Conservation (phyloP, 1,139 yeast genomes). For the Debaryomyces nepalensis region DNA sequence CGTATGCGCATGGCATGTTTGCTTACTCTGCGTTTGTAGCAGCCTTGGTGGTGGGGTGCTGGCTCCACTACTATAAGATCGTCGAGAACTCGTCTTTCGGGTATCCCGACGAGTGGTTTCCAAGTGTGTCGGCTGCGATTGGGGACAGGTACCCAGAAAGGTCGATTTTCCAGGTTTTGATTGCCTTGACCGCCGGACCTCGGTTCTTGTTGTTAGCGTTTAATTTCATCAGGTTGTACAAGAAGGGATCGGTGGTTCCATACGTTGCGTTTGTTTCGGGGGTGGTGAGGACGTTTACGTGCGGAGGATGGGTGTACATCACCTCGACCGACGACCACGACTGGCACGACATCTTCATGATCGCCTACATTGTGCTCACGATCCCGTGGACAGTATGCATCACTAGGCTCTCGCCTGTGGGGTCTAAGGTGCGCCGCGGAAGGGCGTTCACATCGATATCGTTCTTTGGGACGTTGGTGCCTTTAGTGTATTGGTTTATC, state of each 20-base stretch:
- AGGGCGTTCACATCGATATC: slow-evolving; percentile 59
- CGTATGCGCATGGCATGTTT: slow-evolving; percentile 70
- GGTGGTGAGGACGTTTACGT: slow-evolving; percentile 79
- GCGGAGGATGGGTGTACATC: slow-evolving; percentile 98
- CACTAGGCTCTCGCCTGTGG: slow-evolving; percentile 55
- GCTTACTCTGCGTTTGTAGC: slow-evolving; percentile 75
- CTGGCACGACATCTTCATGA: slow-evolving; percentile 95
- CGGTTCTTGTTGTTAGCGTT: slow-evolving; percentile 74
- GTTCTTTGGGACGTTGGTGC: slow-evolving; percentile 75
- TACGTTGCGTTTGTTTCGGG: slow-evolving; percentile 59
- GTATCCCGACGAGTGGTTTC: slow-evolving; percentile 98
- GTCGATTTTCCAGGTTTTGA: slow-evolving; percentile 83
- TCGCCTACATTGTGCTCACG: slow-evolving; percentile 81
- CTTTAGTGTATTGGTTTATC: slow-evolving; percentile 85
- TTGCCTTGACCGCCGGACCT: slow-evolving; percentile 84
- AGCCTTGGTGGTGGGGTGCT: slow-evolving; percentile 74
- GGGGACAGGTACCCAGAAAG: slow-evolving; percentile 97
- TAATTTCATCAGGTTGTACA: slow-evolving; percentile 52
- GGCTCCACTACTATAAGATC: slow-evolving; percentile 81
- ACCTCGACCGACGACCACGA: slow-evolving; percentile 98
- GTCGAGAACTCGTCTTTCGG: slow-evolving; percentile 85
- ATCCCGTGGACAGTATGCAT: slow-evolving; percentile 86
- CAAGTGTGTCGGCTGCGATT: slow-evolving; percentile 94
- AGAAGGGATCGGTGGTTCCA: slow-evolving; percentile 47
- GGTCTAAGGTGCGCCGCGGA: slow-evolving; percentile 51